These are phyloP conservation scores for Ilyonectria destructans DNA, from an alignment of 2,329 filamentous ascomycete genomes.

Conservation along the genomic window DNA sequence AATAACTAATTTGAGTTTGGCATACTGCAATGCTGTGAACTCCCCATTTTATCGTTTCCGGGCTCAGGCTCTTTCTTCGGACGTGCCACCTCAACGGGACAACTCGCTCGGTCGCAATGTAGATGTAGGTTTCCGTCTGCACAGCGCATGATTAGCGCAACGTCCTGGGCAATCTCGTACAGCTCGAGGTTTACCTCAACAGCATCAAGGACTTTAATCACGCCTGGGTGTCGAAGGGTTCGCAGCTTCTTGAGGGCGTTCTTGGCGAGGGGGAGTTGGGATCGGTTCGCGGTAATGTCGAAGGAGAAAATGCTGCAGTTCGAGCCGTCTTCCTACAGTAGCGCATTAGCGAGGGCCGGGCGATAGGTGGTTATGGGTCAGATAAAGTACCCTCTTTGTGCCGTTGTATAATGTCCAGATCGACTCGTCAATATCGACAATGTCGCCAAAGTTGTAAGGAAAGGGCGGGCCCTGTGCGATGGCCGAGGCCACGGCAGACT, in stretches of 20 bases:
- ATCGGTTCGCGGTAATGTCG: slow-evolving; percentile 86
- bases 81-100: slow-evolving; percentile 92
- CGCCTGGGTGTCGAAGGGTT: slow-evolving; percentile 93
- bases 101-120: slow-evolving; percentile 94
- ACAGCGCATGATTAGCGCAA: slow-evolving; percentile 43
- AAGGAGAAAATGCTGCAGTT: slow-evolving; percentile 98
- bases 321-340: slow-evolving; percentile 86
- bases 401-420: slow-evolving; percentile 98
- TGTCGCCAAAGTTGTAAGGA: slow-evolving; percentile 93
- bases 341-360: not conserved
- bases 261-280: slow-evolving; percentile 87
- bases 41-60: slow-evolving; percentile 98
- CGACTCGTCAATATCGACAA: slow-evolving; percentile 91
- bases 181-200: slow-evolving; percentile 78
- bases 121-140: slow-evolving; percentile 93
- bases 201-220: slow-evolving; percentile 94
- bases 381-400: slow-evolving; percentile 81
- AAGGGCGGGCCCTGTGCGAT: slow-evolving; percentile 96
- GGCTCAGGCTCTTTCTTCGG: slow-evolving; percentile 87
- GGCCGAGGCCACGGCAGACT: slow-evolving; percentile 96
- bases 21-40: slow-evolving; percentile 86
- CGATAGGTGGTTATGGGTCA: not conserved
- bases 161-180: slow-evolving; percentile 3
- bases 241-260: slow-evolving; percentile 96
- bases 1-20: not conserved